Evolutionary conservation across 208 protist species (phyloP), one percentile per base, ranked within the genome.

Genomic region (Strigomonas culicis): DNA sequence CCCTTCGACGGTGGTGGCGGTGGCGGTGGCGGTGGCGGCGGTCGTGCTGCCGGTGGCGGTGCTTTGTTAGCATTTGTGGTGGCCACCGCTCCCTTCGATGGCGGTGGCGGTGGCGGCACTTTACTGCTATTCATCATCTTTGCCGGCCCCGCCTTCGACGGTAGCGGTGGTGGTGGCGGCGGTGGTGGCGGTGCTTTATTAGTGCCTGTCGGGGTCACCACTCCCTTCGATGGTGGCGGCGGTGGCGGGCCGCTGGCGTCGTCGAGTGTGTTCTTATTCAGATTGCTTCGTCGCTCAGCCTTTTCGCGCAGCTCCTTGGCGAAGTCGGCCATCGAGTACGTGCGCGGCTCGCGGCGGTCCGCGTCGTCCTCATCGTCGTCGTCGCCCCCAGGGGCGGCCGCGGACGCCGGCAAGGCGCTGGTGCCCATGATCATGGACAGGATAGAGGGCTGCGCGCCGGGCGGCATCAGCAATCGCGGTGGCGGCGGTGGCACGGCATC

Each of bases 111-210:
- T 52, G 2, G 21, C 21, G 22, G 27, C 25, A 6, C 22, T 55
- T 28, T 30, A 50, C 43, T 25, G 10, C 27, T 61, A 36, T 30
- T 24, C 11, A 56, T 24, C 69, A 64, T 62, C 31, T 41, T 51
- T 56, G 47, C 59, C 59, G 21, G 53, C 22, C 50, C 22, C 7
- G 2, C 69, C 58, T 36, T 63, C 49, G 49, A 27, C 25, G n/a
- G 50, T n/a, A 70, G 58, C 4, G 65, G 34, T 34, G 61, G 28
- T 0, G 65, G 4, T 1, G 47, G 67, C 13, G 60, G 59, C 50
- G 61, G 68, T 34, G 74, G 72, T n/a, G 73, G 75, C 13, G 74
- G 79, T 32, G 69, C 71, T 21, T 63, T 65, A 4, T 71, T 66
- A 1, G 66, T 69, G 1, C 60, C 72, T 15, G 55, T 66, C 17